A percentile compares a stretch with the other conserved stretches of the same genome.
phyloP scores from a whole-genome alignment of 2,329 filamentous ascomycete genomes.

The Pestalotiopsis sp. region DNA sequence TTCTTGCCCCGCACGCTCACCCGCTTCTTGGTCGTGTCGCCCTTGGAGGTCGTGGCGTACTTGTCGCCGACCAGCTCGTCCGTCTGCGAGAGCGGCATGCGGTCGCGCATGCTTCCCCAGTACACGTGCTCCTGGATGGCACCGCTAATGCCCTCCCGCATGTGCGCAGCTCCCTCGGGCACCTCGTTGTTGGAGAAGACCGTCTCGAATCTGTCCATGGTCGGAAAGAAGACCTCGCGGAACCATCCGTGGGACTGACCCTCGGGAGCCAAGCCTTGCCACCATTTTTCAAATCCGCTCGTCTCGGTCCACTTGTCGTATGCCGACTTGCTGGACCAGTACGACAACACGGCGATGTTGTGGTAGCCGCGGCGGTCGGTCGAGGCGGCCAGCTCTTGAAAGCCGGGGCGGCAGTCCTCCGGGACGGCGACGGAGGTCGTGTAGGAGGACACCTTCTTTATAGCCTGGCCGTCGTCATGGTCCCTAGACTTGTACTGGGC shows the following conservation, averaged over 20 bases:
- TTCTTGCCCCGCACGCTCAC: slow-evolving; percentile 35
- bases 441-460: background rate
- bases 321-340: slow-evolving; percentile 33
- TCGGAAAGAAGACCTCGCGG: slow-evolving; percentile 41
- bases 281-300: slow-evolving; percentile 40
- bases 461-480: background rate
- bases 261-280: slow-evolving; percentile 31
- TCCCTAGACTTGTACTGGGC: background rate
- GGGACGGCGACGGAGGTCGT: background rate
- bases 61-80: slow-evolving; percentile 27
- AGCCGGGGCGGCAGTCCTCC: slow-evolving; percentile 5
- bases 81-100: slow-evolving; percentile 39
- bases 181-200: slow-evolving; percentile 38
- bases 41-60: background rate
- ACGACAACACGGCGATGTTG: slow-evolving; percentile 38
- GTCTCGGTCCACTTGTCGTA: slow-evolving; percentile 33
- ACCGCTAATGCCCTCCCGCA: slow-evolving; percentile 37
- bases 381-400: slow-evolving; percentile 35
- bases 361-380: slow-evolving; percentile 31
- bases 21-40: slow-evolving; percentile 2
- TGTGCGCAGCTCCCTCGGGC: slow-evolving; percentile 41
- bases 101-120: slow-evolving; percentile 48
- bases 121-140: slow-evolving; percentile 44
- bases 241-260: slow-evolving; percentile 38
- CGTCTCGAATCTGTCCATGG: slow-evolving; percentile 44